These are phyloP conservation scores for Coemansia sp. DNA, from an alignment of 192 early-diverging fungal genomes.

Conservation along the genomic window DNA sequence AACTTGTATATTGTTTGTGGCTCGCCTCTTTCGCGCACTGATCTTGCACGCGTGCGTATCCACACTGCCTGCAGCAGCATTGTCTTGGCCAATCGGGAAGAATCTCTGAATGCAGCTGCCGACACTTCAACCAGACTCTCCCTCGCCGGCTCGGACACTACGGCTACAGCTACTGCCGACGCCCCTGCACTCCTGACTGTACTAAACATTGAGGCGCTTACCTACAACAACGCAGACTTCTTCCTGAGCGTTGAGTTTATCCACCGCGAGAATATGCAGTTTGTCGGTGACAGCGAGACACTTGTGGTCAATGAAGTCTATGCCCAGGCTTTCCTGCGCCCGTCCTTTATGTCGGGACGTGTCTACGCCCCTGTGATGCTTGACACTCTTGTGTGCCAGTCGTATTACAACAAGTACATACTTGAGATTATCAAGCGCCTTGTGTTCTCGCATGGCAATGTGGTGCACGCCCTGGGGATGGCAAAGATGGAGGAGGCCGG, in stretches of 20 bases:
- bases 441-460: constrained; percentile 55
- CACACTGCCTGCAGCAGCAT: constrained; percentile 55
- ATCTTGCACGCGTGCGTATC: constrained; percentile 59
- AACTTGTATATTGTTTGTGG: constrained; percentile 58
- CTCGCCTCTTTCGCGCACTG: constrained; percentile 56
- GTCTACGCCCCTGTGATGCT: constrained; percentile 70
- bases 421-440: constrained; percentile 58
- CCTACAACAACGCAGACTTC: constrained; percentile 41
- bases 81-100: constrained; percentile 57
- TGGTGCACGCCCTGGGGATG: constrained; percentile 36
- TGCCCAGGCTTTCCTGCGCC: constrained; percentile 63
- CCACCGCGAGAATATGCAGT: constrained; percentile 72
- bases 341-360: constrained; percentile 69
- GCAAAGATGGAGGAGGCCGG: constrained; percentile 38
- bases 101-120: constrained; percentile 32
- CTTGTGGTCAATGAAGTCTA: constrained; percentile 57
- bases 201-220: constrained; percentile 64
- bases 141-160: constrained; percentile 47
- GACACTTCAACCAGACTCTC: constrained; percentile 37
- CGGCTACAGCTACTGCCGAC: constrained; percentile 57
- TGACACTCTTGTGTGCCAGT: constrained; percentile 68
- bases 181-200: constrained; percentile 62
- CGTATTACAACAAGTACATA: constrained; percentile 66
- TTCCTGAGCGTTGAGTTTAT: constrained; percentile 73
- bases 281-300: constrained; percentile 64